Base-by-base conservation (phyloP, 2,329 filamentous ascomycete species). In the Didymella pomorum region DNA sequence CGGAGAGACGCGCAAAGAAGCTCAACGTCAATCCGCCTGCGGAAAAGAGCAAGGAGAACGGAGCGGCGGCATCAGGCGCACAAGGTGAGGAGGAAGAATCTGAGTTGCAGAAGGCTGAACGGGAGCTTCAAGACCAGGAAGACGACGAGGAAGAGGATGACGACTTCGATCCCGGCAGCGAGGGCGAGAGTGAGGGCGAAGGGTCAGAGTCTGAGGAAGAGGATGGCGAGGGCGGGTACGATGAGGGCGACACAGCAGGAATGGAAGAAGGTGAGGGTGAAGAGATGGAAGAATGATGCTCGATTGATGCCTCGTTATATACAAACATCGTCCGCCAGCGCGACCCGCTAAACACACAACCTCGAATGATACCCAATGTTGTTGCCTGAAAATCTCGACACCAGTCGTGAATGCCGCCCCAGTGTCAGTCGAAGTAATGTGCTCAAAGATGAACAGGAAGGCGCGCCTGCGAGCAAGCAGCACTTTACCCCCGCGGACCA, bases 1-100 rank as follows among this genome's bases (percentile, higher is more conserved):
- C 84, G 25, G 80, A 82, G 29, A 76, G 87, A 35, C 79, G 84
- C 25, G 87, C 87, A 6, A 87, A 87, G 78, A 83, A 81, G 60
- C 81, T 86, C 50, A 87, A 87, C 65, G 78, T 80, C 37, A 83
- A 83, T 53, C 76, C 73, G 9, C 76, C 73, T 9, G 59, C 66
- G 20, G 65, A 63, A 9, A 69, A 71, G 18, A 67, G 62, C 16
- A 72, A 70, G 35, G 70, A 71, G 16, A 72, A 69, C 35, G 58
- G 50, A 21, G 35, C 42, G 12, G 46, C 50, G 23, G 62, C 62
- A 12, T 71, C 62, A 10, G 71, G 50, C 11, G 67, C 56, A 2
- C 56, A 49, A 4, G 66, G 14, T 7, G 71, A 71, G 26, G 76
- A 74, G 18, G 76, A 74, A 28, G 77, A 78, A 51, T 71, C 73